Evolutionary conservation across 1,284 basidiomycete species (phyloP).

Genomic region (Malassezia restricta): DNA sequence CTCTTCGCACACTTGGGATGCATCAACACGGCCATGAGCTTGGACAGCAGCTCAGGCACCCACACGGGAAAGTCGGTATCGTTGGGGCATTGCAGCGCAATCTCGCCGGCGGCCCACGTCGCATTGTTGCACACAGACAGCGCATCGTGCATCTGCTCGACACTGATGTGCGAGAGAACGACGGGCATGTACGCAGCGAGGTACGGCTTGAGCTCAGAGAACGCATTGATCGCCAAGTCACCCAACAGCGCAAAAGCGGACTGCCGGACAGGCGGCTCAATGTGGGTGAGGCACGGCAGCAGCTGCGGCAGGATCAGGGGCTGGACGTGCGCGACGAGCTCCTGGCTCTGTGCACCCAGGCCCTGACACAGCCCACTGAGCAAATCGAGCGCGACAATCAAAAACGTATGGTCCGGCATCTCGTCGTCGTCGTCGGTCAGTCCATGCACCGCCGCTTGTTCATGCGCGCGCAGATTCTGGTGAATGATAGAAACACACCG

Average conservation of each 20-base stretch:
- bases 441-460: constrained; percentile 68
- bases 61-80: constrained; percentile 46
- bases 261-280: constrained; percentile 85
- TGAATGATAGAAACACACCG: constrained; percentile 80
- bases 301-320: constrained; percentile 38
- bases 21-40: constrained; percentile 81
- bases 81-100: constrained; percentile 54
- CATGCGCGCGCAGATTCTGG: constrained; percentile 57
- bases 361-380: constrained; percentile 92
- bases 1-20: constrained; percentile 82
- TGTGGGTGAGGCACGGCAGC: constrained; percentile 53
- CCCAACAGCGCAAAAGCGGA: constrained; percentile 94
- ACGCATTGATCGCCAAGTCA: constrained; percentile 93
- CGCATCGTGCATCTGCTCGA: constrained; percentile 77
- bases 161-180: constrained; percentile 76
- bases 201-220: constrained; percentile 63
- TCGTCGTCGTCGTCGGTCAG: constrained; percentile 52
- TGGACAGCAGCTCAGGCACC: constrained; percentile 59
- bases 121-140: constrained; percentile 97
- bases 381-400: constrained; percentile 91
- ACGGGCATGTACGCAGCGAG: constrained; percentile 77
- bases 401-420: constrained; percentile 45
- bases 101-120: constrained; percentile 98
- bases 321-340: constrained; percentile 31
- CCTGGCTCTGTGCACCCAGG: constrained; percentile 55